These are phyloP conservation scores for Leishmania tarentolae DNA, from an alignment of 208 protist genomes.

Conservation along the genomic window DNA sequence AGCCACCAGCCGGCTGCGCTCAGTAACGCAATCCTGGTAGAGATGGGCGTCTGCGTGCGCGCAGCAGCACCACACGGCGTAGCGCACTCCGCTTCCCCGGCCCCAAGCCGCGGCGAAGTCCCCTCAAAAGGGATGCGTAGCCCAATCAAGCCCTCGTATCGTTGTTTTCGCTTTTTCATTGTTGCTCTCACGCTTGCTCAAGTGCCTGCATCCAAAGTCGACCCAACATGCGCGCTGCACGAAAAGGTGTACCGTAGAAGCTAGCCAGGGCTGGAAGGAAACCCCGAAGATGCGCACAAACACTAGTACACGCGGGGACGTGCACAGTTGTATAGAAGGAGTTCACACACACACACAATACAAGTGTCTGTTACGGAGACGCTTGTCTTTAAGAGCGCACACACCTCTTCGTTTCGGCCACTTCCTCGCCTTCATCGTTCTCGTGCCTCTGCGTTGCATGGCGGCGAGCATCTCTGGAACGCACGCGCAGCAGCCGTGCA, in stretches of 20 bases:
- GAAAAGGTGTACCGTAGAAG: neutral
- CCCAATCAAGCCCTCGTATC: neutral
- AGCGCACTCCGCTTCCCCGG: neutral
- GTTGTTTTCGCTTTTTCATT: neutral
- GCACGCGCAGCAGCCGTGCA: too few relatives aligned
- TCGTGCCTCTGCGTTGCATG: too few relatives aligned
- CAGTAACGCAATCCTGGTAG: neutral
- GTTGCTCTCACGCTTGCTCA: neutral
- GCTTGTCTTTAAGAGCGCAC: too few relatives aligned
- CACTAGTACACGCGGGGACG: neutral
- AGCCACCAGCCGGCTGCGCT: neutral
- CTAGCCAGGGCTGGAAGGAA: neutral
- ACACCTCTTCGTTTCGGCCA: too few relatives aligned
- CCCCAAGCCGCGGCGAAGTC: neutral
- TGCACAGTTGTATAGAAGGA: neutral
- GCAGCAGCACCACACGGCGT: neutral
- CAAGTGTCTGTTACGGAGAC: too few relatives aligned
- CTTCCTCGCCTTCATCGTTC: too few relatives aligned
- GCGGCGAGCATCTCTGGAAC: too few relatives aligned
- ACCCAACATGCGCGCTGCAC: neutral
- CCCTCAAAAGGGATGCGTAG: neutral
- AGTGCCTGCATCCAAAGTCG: neutral
- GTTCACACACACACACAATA: neutral
- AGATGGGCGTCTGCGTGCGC: too few relatives aligned
- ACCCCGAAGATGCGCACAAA: neutral